Conservation (phyloP, 78 protist genomes). For the Dictyostelium intermedium region DNA sequence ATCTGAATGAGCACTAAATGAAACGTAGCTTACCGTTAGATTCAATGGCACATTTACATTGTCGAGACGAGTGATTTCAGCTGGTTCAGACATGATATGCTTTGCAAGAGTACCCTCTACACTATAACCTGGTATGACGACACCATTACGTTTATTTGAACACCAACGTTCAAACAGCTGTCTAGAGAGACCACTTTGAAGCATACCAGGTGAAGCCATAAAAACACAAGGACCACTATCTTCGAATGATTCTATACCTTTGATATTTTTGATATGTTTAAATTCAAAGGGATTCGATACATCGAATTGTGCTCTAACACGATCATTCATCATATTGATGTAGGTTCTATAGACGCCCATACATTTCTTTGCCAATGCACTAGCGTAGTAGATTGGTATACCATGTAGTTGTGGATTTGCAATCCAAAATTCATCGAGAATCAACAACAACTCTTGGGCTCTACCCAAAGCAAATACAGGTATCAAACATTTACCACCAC, state of each 20-base stretch:
- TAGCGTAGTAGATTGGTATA: constrained; percentile 95
- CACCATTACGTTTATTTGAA: constrained; percentile 84
- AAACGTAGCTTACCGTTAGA: constrained; percentile 82
- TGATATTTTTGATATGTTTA: constrained; percentile 88
- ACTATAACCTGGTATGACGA: constrained; percentile 94
- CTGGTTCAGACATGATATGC: constrained; percentile 60
- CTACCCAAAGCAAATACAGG: constrained; percentile 98
- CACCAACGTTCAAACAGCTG: constrained; percentile 96
- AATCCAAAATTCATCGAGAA: constrained; percentile 91
- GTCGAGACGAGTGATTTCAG: constrained; percentile 43
- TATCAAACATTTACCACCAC: constrained; percentile 94
- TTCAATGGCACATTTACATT: constrained; percentile 68
- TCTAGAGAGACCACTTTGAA: constrained; percentile 93
- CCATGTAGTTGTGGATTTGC: constrained; percentile 89
- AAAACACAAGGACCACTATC: constrained; percentile 95
- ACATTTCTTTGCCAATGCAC: constrained; percentile 92
- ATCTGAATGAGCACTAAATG: constrained; percentile 97
- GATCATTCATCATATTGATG: constrained; percentile 94
- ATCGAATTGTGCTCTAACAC: constrained; percentile 68
- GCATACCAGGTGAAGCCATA: constrained; percentile 95
- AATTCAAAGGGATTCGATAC: constrained; percentile 94
- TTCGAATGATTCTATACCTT: constrained; percentile 73
- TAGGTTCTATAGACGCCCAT: constrained; percentile 92
- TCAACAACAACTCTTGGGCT: constrained; percentile 97
- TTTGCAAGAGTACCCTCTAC: constrained; percentile 97